Base-by-base conservation (phyloP, 108 stramenopile genomes). In the Cylindrotheca fusiformis region DNA sequence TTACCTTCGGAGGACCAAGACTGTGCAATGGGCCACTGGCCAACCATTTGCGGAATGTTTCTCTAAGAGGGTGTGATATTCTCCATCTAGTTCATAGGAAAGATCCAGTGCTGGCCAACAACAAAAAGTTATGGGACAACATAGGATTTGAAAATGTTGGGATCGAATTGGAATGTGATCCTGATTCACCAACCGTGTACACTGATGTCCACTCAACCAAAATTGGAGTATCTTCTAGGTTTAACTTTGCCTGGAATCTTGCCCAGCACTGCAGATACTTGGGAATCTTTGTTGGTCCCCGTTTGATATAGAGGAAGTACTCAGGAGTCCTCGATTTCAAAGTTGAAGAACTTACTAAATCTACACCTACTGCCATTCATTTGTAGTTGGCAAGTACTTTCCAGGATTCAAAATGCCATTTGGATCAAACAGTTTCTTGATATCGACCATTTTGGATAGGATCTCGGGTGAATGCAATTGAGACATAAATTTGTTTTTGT, bases 341-440 rank as follows among this genome's bases (percentile, higher is more conserved):
- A n/a, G n/a, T n/a, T n/a, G n/a, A n/a, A n/a, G n/a, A n/a, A n/a
- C n/a, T n/a, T n/a, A n/a, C n/a, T n/a, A n/a, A n/a, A n/a, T n/a
- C n/a, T n/a, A n/a, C n/a, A 45, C 17, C 17, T 45, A 14, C 44
- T 45, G 10, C 17, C 29, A 4, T 31, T 12, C 32, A 1, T 28
- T n/a, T n/a, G n/a, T n/a, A n/a, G n/a, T n/a, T n/a, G 90, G 90
- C 29, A 91, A 64, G 50, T 79, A 88, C 61, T 93, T 93, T 27
- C 82, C 79, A 22, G 92, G 92, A 73, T 93, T 93, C 76, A 93
- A 67, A 52, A 93, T 93, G 2, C 83, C 79, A 60, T 76, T 57
- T 2, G 86, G 88, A 65, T 93, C 92, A 69, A 93, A 88, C 48
- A 87, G 23, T 21, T 6, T 31, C 58, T 88, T 88, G 36, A 93